Conservation (phyloP, 2,329 filamentous ascomycete species). For the Claviceps paspali region DNA sequence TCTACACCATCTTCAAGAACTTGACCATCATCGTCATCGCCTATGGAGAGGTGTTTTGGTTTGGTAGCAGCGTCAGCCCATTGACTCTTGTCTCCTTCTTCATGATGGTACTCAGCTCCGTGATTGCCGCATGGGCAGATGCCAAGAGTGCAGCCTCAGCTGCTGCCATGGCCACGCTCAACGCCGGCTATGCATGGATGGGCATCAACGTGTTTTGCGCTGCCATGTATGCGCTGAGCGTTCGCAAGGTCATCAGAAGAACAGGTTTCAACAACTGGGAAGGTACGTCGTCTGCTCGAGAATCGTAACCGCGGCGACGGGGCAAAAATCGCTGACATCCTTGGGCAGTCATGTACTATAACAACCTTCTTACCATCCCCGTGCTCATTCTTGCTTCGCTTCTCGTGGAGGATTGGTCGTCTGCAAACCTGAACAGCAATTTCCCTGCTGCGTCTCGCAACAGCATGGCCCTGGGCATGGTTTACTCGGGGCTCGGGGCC, state of each 20-base stretch:
- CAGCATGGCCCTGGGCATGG: conserved; percentile 70
- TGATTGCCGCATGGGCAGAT: conserved; percentile 94
- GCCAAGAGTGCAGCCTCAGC: conserved; percentile 50
- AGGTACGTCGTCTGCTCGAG: conserved; percentile 40
- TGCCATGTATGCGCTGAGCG: conserved; percentile 73
- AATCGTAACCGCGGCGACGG: too few relatives aligned
- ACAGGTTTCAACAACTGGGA: conserved; percentile 99
- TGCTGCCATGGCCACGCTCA: conserved; percentile 71
- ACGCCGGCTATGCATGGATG: conserved; percentile 97
- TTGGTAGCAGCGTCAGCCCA: conserved; percentile 82
- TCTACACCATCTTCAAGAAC: conserved; percentile 99
- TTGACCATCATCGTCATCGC: conserved; percentile 97
- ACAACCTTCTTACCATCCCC: conserved; percentile 93
- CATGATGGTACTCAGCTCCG: conserved; percentile 87
- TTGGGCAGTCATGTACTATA: conserved; percentile 94
- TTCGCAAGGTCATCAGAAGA: conserved; percentile 98
- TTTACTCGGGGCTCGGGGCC: conserved; percentile 82
- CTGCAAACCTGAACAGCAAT: conserved; percentile 67
- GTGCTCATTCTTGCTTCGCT: conserved; percentile 72
- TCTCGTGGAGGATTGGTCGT: conserved; percentile 82
- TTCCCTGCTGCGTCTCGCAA: conserved; percentile 72
- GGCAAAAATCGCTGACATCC: conserved; percentile 9
- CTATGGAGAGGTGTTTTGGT: conserved; percentile 96
- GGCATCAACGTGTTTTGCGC: conserved; percentile 90
- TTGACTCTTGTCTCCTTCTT: conserved; percentile 88